These are phyloP conservation scores for Parafenestella ontariensis DNA, from an alignment of 2,329 filamentous ascomycete genomes.

Conservation along the genomic window DNA sequence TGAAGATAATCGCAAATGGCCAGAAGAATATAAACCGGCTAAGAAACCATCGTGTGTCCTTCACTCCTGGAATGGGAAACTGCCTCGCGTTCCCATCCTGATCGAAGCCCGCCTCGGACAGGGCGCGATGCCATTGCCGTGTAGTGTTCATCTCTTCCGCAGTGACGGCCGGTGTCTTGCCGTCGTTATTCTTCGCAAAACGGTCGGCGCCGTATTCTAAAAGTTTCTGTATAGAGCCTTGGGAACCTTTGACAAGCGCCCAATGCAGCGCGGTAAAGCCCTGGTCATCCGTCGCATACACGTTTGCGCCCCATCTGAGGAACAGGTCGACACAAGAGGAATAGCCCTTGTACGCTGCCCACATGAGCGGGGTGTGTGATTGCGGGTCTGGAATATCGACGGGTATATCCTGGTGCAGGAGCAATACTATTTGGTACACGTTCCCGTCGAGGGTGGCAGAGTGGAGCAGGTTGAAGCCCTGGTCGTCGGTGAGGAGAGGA, in stretches of 20 bases:
- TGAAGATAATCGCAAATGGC: constrained; percentile 79
- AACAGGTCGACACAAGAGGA: constrained; percentile 91
- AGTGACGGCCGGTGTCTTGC: constrained; percentile 87
- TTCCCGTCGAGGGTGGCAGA: constrained; percentile 98
- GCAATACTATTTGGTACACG: constrained; percentile 83
- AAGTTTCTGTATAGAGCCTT: constrained; percentile 88
- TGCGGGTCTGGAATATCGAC: constrained; percentile 90
- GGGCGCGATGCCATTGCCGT: constrained; percentile 79
- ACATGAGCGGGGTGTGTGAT: constrained; percentile 96
- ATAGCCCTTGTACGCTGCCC: constrained; percentile 97
- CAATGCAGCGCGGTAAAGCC: constrained; percentile 96
- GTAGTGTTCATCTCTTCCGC: constrained; percentile 90
- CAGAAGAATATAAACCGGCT: constrained; percentile 88
- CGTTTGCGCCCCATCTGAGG: constrained; percentile 92
- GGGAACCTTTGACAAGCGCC: constrained; percentile 92
- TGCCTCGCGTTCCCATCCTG: constrained; percentile 75
- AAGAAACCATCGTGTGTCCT: constrained; percentile 79
- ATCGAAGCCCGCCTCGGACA: constrained; percentile 85
- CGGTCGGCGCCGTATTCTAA: constrained; percentile 95
- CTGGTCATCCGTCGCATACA: constrained; percentile 87
- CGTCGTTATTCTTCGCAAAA: constrained; percentile 85
- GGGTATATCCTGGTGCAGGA: constrained; percentile 93
- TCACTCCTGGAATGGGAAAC: constrained; percentile 77
- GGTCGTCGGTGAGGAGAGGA: constrained; percentile 87
- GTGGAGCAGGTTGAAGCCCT: constrained; percentile 98